Base-by-base conservation (phyloP, 2,329 filamentous ascomycete species). In the Clarireedia hainanense region DNA sequence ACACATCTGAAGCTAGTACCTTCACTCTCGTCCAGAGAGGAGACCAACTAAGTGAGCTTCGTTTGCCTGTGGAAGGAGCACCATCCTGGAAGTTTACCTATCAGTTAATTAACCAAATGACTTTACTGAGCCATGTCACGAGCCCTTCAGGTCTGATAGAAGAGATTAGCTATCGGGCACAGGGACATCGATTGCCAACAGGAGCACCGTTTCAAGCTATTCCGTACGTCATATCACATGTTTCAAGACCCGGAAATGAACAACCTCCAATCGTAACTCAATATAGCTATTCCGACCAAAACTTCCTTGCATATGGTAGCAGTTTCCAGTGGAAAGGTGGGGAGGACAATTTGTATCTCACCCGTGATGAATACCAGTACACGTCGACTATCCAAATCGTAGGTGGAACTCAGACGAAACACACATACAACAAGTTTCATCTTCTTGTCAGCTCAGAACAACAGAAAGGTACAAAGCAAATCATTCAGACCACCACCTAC, bases 381-480 rank as follows among this genome's bases (percentile, higher is more conserved):
- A 39, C 51, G 1, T 27, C 51, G 9, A 53, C 34, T n/a, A 34
- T 53, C 27, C 42, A 30, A 36, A n/a, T 53, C 15, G 20, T 47
- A 53, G 51, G 51, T 7, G 51, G 51, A 7, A 23, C 36, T 4
- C 3, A 6, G 23, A 48, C 51, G 30, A 53, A 53, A 17, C 36
- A 47, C 15, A 48, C 51, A 17, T 53, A 53, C 34, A 53, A 53
- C n/a, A 53, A 53, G 23, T 53, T 39, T 3, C 51, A 53, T 47
- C 51, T 53, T 40, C 43, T 53, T 23, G 23, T 53, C 15, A 53
- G n/a, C 34, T 47, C 51, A 3, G 51, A 53, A 30, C 34, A 53
- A 9, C 51, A 53, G 34, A 40, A 53, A 48, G 51, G 30, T 17
- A 20, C 24, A 9, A 53, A 53, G n/a, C 30, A 48, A 40, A 14